Evolutionary conservation across 495 filamentous ascomycete species (phyloP).

Genomic region (Xylaria sp.): DNA sequence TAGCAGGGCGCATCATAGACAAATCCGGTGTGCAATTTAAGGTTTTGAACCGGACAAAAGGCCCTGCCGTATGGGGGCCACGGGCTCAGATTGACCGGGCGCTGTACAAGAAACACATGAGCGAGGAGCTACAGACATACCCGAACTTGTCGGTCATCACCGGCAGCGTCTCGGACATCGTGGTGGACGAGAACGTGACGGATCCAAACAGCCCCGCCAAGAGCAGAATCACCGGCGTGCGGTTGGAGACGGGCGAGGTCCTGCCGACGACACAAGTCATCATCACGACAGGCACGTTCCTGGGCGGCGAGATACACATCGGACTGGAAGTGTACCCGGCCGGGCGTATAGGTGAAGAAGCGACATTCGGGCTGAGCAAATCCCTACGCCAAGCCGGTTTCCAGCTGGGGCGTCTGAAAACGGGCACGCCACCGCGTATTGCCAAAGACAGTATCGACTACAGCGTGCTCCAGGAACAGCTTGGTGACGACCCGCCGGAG

Average conservation of each 20-base stretch:
- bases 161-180: constrained; percentile 91
- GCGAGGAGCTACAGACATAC: constrained; percentile 79
- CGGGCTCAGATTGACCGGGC: constrained; percentile 94
- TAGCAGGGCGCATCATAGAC: constrained; percentile 88
- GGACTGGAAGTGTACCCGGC: constrained; percentile 84
- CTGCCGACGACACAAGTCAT: constrained; percentile 81
- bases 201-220: constrained; percentile 56
- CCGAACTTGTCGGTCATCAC: constrained; percentile 78
- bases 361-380: constrained; percentile 92
- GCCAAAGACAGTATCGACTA: constrained; percentile 86
- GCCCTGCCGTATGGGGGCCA: constrained; percentile 95
- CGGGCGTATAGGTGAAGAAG: constrained; percentile 92
- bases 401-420: constrained; percentile 89
- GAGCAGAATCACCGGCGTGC: constrained; percentile 82
- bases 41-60: constrained; percentile 85
- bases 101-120: constrained; percentile 91
- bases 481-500: constrained; percentile 82
- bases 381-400: constrained; percentile 91
- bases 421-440: constrained; percentile 90
- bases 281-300: constrained; percentile 95
- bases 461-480: constrained; percentile 69
- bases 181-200: constrained; percentile 62
- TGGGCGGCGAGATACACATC: constrained; percentile 97
- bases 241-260: constrained; percentile 87
- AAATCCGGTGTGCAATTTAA: constrained; percentile 93